Conservation (phyloP, 2,329 filamentous ascomycete species). For the Clonostachys byssicola region DNA sequence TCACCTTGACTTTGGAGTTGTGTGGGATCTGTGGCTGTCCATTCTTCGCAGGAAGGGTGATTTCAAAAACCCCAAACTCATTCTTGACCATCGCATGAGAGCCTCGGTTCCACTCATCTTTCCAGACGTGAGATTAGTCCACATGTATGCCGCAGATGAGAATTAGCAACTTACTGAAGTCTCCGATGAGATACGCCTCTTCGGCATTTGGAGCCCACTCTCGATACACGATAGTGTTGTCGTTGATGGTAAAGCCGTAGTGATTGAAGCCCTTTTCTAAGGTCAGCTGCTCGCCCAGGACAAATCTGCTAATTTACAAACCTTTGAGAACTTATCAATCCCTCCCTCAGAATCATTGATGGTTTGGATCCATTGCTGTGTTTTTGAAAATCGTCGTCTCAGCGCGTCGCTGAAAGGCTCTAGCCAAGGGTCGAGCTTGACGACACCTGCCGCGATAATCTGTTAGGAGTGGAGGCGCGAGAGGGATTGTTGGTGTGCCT, state of each 20-base stretch:
- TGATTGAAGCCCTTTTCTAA: slow-evolving; percentile 69
- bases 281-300: not conserved
- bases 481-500: slow-evolving; percentile 10
- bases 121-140: slow-evolving; percentile 15
- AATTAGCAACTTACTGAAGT: slow-evolving; percentile 70
- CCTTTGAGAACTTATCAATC: slow-evolving; percentile 85
- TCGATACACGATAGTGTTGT: slow-evolving; percentile 81
- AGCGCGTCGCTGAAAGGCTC: slow-evolving; percentile 78
- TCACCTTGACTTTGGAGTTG: slow-evolving; percentile 93
- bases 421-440: slow-evolving; percentile 86
- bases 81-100: slow-evolving; percentile 87
- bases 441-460: slow-evolving; percentile 58
- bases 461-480: slow-evolving; percentile 1
- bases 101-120: slow-evolving; percentile 81
- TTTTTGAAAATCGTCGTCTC: slow-evolving; percentile 70
- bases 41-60: slow-evolving; percentile 67
- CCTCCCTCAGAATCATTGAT: slow-evolving; percentile 85
- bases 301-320: slow-evolving; percentile 27
- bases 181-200: slow-evolving; percentile 82
- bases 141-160: not conserved
- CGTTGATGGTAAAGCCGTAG: slow-evolving; percentile 79
- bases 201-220: slow-evolving; percentile 95
- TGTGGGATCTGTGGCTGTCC: slow-evolving; percentile 80
- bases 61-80: slow-evolving; percentile 81
- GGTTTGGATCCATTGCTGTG: slow-evolving; percentile 81